Evolutionary conservation across 371 early-diverging fungal species (phyloP), one percentile per base, ranked within the genome.

Genomic region (Circinella umbellata): DNA sequence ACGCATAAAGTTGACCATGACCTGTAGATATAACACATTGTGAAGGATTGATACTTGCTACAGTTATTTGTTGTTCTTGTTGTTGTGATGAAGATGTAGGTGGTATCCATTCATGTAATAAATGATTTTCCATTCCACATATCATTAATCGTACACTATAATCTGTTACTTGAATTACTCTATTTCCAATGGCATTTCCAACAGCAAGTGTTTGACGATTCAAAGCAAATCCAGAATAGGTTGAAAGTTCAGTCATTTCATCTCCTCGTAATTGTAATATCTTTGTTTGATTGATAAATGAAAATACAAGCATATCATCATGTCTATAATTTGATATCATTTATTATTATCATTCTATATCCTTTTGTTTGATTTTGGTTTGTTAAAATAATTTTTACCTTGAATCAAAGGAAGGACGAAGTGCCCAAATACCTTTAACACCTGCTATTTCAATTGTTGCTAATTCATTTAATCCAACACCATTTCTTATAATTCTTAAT

Each of bases 401-500:
- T 51, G 51, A 51, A 51, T 73, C 69, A 62, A 73, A 80, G 4
- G 68, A 64, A 27, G 86, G 73, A 20, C 87, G 75, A 68, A 95
- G 68, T 8, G 94, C 84, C 93, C 95, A 96, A 0, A 93, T 77
- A 0, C 90, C 88, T 69, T 86, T 87, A 27, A 95, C 84, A 14
- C 95, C 95, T 20, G 78, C 80, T 14, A 95, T 83, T 4, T 88
- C 88, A 51, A 93, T 72, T 0, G 84, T 76, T 0, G 91, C 93
- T 18, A 90, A 76, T 49, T 88, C 90, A 53, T 91, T 89, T 47
- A 98, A 84, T 1, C 96, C 98, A 47, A 97, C 91, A 20, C 98
- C 98, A 73, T 95, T 95, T 39, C 96, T 85, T 63, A 98, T 90
- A 18, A 96, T 87, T 17, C 96, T 81, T 46, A 98, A 76, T 0